Conservation (phyloP, 257 asterid species). For the Rubia yunnanensis region DNA sequence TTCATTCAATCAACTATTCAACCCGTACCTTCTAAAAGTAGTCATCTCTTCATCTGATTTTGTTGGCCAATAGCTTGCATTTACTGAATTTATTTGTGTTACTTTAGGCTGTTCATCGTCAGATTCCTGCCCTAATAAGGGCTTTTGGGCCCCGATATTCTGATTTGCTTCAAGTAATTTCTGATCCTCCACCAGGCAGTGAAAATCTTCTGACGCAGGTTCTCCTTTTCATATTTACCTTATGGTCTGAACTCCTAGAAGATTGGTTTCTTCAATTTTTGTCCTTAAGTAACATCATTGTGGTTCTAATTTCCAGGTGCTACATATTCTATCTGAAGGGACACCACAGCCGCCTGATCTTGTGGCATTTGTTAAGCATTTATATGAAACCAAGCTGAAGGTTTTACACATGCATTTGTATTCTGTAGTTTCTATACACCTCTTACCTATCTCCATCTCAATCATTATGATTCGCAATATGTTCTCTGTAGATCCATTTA, state of each 20-base stretch:
- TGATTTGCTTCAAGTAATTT: conserved; percentile 66
- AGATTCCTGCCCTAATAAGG: conserved; percentile 67
- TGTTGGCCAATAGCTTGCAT: conserved; percentile 6
- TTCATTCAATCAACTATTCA: background rate
- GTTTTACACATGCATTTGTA: conserved; percentile 24
- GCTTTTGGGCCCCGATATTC: conserved; percentile 59
- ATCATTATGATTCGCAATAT: conserved; percentile 2
- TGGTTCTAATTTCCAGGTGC: conserved; percentile 46
- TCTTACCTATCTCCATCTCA: background rate
- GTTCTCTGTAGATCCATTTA: conserved; percentile 13
- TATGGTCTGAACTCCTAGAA: background rate
- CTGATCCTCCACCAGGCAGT: conserved; percentile 92
- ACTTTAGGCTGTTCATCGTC: conserved; percentile 89
- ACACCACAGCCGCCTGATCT: conserved; percentile 68
- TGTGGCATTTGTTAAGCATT: conserved; percentile 62
- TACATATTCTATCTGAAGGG: conserved; percentile 73
- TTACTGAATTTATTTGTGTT: conserved; percentile 4
- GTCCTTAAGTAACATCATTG: conserved; percentile 22
- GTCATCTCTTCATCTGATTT: conserved; percentile 5
- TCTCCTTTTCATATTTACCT: background rate
- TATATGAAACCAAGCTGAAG: conserved; percentile 84
- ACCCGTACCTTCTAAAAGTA: background rate
- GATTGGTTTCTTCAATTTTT: conserved; percentile 14
- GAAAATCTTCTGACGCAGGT: conserved; percentile 83
- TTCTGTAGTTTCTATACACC: background rate